These are phyloP conservation scores for Populus hybrid DNA, from an alignment of 441 rosid species.

Conservation along the genomic window DNA sequence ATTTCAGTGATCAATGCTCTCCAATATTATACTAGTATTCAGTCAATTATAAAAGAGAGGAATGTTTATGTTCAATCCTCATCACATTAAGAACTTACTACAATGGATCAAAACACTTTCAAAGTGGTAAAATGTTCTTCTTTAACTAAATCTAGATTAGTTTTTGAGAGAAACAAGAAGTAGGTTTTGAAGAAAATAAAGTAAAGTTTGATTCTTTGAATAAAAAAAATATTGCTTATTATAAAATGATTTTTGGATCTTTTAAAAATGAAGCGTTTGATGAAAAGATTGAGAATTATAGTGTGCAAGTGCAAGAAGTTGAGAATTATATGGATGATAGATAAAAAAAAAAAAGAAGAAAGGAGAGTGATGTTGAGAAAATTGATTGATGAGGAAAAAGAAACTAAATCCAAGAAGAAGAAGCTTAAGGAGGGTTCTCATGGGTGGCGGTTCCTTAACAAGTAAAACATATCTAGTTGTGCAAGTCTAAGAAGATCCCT, in stretches of 20 bases:
- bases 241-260: slow-evolving; percentile 24
- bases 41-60: too few species aligned
- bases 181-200: background rate
- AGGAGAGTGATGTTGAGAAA: background rate
- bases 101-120: background rate
- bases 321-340: background rate
- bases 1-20: too few species aligned
- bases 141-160: slow-evolving; percentile 1
- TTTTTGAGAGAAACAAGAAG: slow-evolving; percentile 6
- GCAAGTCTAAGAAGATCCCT: slow-evolving; percentile 75
- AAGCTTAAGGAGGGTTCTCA: slow-evolving; percentile 68
- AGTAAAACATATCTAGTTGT: slow-evolving; percentile 91
- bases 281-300: slow-evolving; percentile 16
- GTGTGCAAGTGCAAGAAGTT: slow-evolving; percentile 14
- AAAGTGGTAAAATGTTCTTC: slow-evolving; percentile 24
- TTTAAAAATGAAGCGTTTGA: background rate
- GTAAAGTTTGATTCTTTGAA: background rate
- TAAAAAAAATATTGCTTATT: slow-evolving; percentile 19
- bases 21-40: too few species aligned
- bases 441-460: slow-evolving; percentile 63
- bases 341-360: too few species aligned
- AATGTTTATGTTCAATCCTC: too few species aligned
- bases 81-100: too few species aligned
- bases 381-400: slow-evolving; percentile 74
- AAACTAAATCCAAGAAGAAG: slow-evolving; percentile 66